These are phyloP conservation scores for Cercospora canescens DNA, from an alignment of 2,329 filamentous ascomycete species.

Conservation along the genomic window DNA sequence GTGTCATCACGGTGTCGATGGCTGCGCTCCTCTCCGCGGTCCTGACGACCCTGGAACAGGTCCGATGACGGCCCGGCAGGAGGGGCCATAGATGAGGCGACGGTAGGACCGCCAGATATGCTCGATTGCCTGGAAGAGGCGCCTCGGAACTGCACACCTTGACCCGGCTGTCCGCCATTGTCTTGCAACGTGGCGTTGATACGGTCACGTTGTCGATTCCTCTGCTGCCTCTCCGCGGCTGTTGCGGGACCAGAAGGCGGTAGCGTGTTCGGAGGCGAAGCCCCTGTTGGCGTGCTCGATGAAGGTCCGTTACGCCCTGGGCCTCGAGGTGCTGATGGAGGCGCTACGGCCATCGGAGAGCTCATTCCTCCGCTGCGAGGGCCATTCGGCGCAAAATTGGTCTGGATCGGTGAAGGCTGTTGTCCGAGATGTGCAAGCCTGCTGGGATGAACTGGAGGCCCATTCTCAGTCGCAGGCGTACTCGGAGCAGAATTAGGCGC, in stretches of 20 bases:
- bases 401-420: constrained; percentile 31
- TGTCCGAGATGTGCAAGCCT: constrained; percentile 27
- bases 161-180: constrained; percentile 17
- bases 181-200: constrained; percentile 33
- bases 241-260: constrained; percentile 35
- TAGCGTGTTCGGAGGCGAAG: constrained; percentile 26
- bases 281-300: constrained; percentile 31
- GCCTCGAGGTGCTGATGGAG: constrained; percentile 32
- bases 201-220: constrained; percentile 26
- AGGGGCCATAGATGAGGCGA: constrained; percentile 28
- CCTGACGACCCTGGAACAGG: constrained; percentile 25
- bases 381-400: constrained; percentile 25
- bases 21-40: constrained; percentile 21
- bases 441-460: constrained; percentile 33
- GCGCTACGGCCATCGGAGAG: constrained; percentile 31
- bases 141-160: constrained; percentile 35
- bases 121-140: constrained; percentile 32
- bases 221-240: constrained; percentile 22
- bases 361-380: constrained; percentile 19
- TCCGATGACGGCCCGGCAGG: constrained; percentile 20
- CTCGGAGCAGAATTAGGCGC: constrained; percentile 27
- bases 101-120: constrained; percentile 16
- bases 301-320: constrained; percentile 22
- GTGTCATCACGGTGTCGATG: constrained; percentile 30
- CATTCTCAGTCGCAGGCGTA: constrained; percentile 30